Base-by-base conservation (phyloP, 208 protist species). In the Crithidia thermophila region DNA sequence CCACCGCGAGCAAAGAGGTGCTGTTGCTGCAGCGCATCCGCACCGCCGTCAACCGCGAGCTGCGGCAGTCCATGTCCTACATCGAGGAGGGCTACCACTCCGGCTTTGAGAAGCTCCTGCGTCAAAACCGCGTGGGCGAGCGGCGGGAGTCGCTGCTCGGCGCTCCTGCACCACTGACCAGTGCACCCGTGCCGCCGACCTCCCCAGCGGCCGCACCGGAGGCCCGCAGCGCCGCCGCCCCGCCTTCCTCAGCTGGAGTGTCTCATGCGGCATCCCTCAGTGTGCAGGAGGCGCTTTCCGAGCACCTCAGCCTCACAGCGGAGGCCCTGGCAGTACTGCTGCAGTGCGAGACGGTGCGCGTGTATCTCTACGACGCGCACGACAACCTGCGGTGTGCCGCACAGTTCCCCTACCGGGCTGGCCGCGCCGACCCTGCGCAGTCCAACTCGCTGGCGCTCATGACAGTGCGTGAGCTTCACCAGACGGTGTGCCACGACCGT, bases 321-420 rank as follows among this genome's bases (percentile, higher is more conserved):
- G 88, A 97, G 60, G 87, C 83, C 0, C 52, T 94, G 21, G 89
- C 92, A n/a, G 75, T 80, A 0, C 61, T 92, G 20, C 75, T 97
- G 23, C 68, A 68, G 31, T 97, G 92, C 68, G 85, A 94, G 61
- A 79, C 86, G 18, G 92, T 97, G n/a, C 84, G 92, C 45, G 71
- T 97, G 20, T 97, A 94, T 57, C 62, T 97, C 16, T 94, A 89
- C 65, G 91, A 97, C 59, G 73, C 81, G 16, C 68, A 94, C 72
- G 58, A 64, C 2, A 87, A 89, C 53, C 56, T 97, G 33, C 75
- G 85, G 46, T 91, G 84, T 52, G 84, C 78, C 47, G 81, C 84
- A 25, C 73, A 67, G 46, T 97, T 86, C 53, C 91, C 91, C 9
- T 75, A 58, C 21, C 65, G 55, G 14, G 78, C 74, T 21, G 68